Percentiles rank a stretch among this genome's conserved stretches.
Conservation (phyloP, 495 filamentous ascomycete species). For the Penicillium fimorum region DNA sequence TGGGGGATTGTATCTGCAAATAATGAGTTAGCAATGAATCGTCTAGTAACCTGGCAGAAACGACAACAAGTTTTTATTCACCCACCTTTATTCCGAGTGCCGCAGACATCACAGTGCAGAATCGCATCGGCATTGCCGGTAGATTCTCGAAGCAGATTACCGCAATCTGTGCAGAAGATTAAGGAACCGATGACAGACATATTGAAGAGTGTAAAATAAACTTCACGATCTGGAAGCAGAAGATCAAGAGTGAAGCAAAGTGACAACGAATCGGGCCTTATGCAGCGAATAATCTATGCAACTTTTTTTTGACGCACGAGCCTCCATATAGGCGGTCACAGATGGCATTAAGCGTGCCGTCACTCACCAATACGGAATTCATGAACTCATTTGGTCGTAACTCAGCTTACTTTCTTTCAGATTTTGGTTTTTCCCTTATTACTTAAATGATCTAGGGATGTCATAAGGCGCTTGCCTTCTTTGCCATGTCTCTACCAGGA, state of each 20-base stretch:
- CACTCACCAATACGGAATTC: constrained; percentile 18
- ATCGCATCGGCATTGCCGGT: constrained; percentile 71
- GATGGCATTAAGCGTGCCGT: constrained; percentile 32
- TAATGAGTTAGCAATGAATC: neutral
- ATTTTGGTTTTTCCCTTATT: neutral
- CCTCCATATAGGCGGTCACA: constrained; percentile 38
- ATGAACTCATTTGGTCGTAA: constrained; percentile 22
- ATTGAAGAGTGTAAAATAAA: constrained; percentile 8
- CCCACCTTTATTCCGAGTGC: constrained; percentile 75
- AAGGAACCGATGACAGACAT: constrained; percentile 90
- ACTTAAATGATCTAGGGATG: constrained; percentile 13
- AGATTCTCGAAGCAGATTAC: constrained; percentile 80
- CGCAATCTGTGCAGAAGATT: constrained; percentile 92
- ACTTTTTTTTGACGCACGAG: constrained; percentile 35
- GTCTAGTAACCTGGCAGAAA: too few species aligned
- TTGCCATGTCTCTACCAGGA: constrained; percentile 52
- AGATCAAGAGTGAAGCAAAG: neutral
- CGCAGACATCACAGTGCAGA: constrained; percentile 81
- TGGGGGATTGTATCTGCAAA: constrained; percentile 73
- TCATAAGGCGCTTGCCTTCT: constrained; percentile 17
- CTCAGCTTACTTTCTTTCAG: constrained; percentile 1
- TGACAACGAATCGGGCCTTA: neutral
- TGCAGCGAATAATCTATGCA: constrained; percentile 4
- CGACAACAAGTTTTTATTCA: neutral
- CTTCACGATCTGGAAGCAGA: neutral